These are phyloP conservation scores for Trichoderma harzianum DNA, from an alignment of 2,329 filamentous ascomycete species.

Conservation along the genomic window DNA sequence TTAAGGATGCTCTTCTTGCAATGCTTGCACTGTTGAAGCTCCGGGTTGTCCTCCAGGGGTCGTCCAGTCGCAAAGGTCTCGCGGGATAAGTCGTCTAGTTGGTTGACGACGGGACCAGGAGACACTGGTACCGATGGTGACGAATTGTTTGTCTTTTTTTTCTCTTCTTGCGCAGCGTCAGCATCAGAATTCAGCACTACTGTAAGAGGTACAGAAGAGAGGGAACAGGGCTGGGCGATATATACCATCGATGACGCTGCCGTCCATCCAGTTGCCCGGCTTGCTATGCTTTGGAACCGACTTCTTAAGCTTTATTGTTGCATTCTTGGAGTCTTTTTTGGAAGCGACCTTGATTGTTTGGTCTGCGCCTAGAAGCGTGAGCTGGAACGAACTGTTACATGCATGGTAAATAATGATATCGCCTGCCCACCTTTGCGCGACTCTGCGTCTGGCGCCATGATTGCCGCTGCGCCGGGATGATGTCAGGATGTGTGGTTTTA, in stretches of 20 bases:
- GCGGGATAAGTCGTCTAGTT: constrained; percentile 71
- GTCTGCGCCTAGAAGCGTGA: constrained; percentile 45
- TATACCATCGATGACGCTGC: constrained; percentile 63
- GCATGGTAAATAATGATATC: neutral
- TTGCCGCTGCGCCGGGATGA: neutral
- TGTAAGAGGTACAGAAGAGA: neutral
- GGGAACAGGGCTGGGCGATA: constrained; percentile 20
- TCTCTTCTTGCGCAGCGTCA: constrained; percentile 43
- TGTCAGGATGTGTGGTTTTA: neutral
- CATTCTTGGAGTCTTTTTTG: constrained; percentile 51
- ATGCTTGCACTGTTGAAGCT: constrained; percentile 84
- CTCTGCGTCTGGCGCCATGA: constrained; percentile 24
- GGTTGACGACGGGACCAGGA: constrained; percentile 58
- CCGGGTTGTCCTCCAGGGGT: constrained; percentile 74
- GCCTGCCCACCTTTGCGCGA: constrained; percentile 31
- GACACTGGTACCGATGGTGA: constrained; percentile 43
- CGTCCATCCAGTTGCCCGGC: constrained; percentile 69
- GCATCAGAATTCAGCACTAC: neutral
- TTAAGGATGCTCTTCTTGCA: constrained; percentile 87
- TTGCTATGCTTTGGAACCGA: constrained; percentile 59
- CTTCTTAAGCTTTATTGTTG: constrained; percentile 61
- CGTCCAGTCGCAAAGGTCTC: constrained; percentile 79
- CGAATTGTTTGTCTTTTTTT: constrained; percentile 52
- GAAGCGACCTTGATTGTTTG: constrained; percentile 61
- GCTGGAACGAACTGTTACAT: neutral